A percentile compares a stretch with the other conserved stretches of the same genome.
Evolutionary conservation across 2,329 filamentous ascomycete species (phyloP).

Genomic region (Didymosphaeria variabile): DNA sequence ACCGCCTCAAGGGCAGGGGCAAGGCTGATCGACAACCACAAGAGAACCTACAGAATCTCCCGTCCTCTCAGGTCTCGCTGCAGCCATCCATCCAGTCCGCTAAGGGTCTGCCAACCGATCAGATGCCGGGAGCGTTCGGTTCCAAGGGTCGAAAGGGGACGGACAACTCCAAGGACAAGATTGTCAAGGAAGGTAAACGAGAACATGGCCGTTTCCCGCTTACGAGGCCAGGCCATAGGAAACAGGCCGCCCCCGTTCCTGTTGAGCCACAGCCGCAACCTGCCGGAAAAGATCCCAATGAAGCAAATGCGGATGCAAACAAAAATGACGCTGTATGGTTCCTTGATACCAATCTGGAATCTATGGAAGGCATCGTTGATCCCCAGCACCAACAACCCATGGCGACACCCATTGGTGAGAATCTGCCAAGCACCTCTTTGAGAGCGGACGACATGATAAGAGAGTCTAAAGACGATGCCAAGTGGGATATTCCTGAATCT

Average conservation of each 20-base stretch:
- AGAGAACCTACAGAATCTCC: slow-evolving; percentile 52
- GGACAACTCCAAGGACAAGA: slow-evolving; percentile 34
- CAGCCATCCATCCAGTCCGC: slow-evolving; percentile 44
- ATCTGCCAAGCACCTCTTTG: slow-evolving; percentile 55
- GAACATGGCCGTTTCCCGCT: slow-evolving; percentile 61
- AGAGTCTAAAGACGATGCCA: slow-evolving; percentile 58
- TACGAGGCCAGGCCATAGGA: slow-evolving; percentile 52
- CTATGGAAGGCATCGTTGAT: slow-evolving; percentile 91
- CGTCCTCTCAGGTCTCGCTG: slow-evolving; percentile 52
- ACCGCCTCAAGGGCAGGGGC: slow-evolving; percentile 61
- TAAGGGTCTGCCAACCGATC: slow-evolving; percentile 40
- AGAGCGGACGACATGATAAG: slow-evolving; percentile 49
- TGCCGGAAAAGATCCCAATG: slow-evolving; percentile 56
- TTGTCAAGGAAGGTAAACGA: slow-evolving; percentile 35
- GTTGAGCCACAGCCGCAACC: slow-evolving; percentile 31
- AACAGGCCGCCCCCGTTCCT: slow-evolving; percentile 25
- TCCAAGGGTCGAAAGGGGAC: slow-evolving; percentile 37
- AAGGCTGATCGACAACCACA: slow-evolving; percentile 51
- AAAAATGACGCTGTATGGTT: slow-evolving; percentile 72
- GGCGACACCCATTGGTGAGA: slow-evolving; percentile 68
- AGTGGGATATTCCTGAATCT: slow-evolving; percentile 94
- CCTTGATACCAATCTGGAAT: slow-evolving; percentile 85
- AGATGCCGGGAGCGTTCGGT: slow-evolving; percentile 35
- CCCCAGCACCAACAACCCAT: slow-evolving; percentile 68
- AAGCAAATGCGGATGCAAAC: slow-evolving; percentile 50